Evolutionary conservation across 768 basidiomycete species (phyloP).

Genomic region (Xerocomus spinulosus): DNA sequence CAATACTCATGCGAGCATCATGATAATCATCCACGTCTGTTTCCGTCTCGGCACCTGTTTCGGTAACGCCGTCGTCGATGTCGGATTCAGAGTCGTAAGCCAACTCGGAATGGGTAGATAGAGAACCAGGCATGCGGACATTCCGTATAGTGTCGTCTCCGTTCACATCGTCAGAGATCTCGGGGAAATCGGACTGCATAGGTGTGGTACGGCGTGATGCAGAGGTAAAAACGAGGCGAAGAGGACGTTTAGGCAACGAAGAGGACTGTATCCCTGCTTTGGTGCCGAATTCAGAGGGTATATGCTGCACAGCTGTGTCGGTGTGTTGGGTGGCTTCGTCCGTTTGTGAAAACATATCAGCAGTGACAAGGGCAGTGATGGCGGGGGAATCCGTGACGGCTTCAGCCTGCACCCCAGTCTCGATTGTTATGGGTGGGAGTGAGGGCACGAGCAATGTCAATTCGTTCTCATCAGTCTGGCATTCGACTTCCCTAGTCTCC

Average conservation of each 20-base stretch:
- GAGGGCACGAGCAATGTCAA: constrained; percentile 28
- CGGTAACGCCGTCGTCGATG: constrained; percentile 42
- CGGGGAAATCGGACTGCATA: constrained; percentile 42
- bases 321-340: constrained; percentile 34
- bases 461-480: constrained; percentile 56
- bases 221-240: constrained; percentile 21
- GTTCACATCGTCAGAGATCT: constrained; percentile 37
- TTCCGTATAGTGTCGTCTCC: constrained; percentile 31
- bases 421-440: constrained; percentile 28
- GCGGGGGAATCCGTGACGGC: constrained; percentile 14
- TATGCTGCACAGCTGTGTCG: constrained; percentile 51
- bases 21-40: constrained; percentile 70
- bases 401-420: constrained; percentile 42
- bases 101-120: constrained; percentile 21
- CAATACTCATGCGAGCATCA: constrained; percentile 66
- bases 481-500: constrained; percentile 57
- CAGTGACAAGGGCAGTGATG: constrained; percentile 15
- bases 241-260: constrained; percentile 24
- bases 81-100: constrained; percentile 44
- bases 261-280: constrained; percentile 38
- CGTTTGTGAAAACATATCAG: constrained; percentile 46
- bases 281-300: constrained; percentile 26
- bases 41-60: constrained; percentile 65
- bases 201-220: constrained; percentile 40
- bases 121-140: constrained; percentile 18